A percentile compares a stretch with the other conserved stretches of the same genome.
Conservation (phyloP, 148 eudicot species). For the Vaccinium darrowii region DNA sequence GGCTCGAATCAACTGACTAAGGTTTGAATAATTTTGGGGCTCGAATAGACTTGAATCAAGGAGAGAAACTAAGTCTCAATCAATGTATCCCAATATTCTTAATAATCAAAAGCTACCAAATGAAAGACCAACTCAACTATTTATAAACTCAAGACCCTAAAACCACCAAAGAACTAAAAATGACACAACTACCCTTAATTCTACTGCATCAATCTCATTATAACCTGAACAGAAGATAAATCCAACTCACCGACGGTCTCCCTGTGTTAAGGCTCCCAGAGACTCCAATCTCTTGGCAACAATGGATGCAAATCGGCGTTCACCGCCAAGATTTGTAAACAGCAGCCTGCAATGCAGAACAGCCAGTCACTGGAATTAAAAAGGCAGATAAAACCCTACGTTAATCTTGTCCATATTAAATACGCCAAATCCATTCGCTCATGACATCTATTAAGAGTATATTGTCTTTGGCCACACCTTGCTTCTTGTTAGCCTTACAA, state of each 20-base stretch:
- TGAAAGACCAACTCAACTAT: too few relatives aligned
- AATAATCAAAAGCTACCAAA: too few relatives aligned
- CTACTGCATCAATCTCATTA: not conserved
- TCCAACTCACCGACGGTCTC: constrained; percentile 76
- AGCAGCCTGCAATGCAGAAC: constrained; percentile 56
- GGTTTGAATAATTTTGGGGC: too few relatives aligned
- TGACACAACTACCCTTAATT: too few relatives aligned
- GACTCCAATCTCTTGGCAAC: constrained; percentile 96
- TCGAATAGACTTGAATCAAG: too few relatives aligned
- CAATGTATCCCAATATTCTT: too few relatives aligned
- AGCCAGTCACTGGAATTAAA: not conserved
- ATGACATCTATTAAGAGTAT: not conserved
- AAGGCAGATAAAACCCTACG: not conserved
- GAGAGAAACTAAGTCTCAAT: too few relatives aligned
- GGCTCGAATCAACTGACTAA: too few relatives aligned
- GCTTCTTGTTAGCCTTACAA: not conserved
- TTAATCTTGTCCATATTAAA: not conserved
- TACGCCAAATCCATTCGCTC: not conserved
- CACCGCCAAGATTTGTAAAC: constrained; percentile 95
- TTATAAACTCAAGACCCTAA: too few relatives aligned
- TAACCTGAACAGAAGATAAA: not conserved
- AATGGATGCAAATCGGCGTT: constrained; percentile 93
- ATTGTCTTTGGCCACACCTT: not conserved
- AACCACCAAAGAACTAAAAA: too few relatives aligned
- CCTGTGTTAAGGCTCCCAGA: constrained; percentile 96